These are phyloP conservation scores for Colletotrichum lupini DNA, from an alignment of 2,329 filamentous ascomycete species.

Conservation along the genomic window DNA sequence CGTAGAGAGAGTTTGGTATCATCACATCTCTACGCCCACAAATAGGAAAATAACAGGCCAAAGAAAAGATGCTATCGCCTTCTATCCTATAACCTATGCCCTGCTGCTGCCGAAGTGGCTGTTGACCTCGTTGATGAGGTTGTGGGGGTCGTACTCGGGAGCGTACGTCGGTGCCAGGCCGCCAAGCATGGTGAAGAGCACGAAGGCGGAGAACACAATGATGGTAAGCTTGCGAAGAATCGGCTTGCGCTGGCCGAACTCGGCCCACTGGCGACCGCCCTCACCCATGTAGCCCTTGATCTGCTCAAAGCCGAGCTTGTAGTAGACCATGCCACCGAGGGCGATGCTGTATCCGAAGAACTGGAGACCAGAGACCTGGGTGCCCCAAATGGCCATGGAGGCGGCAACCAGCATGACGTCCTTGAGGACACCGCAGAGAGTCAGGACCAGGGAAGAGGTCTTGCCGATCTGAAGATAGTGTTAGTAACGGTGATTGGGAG, in stretches of 20 bases:
- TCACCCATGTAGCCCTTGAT: slow-evolving; percentile 83
- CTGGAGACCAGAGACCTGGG: slow-evolving; percentile 79
- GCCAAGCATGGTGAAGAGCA: slow-evolving; percentile 77
- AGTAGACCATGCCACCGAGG: slow-evolving; percentile 82
- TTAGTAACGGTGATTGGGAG: slow-evolving; percentile 40
- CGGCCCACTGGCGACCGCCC: slow-evolving; percentile 82
- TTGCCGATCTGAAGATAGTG: slow-evolving; percentile 78
- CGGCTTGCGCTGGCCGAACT: slow-evolving; percentile 83
- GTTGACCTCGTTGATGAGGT: slow-evolving; percentile 60
- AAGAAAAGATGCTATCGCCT: neutral
- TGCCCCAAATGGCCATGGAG: slow-evolving; percentile 85
- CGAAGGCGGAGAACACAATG: slow-evolving; percentile 70
- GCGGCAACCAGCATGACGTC: slow-evolving; percentile 85
- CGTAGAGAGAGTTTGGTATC: slow-evolving; percentile 20
- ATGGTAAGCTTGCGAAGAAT: slow-evolving; percentile 82
- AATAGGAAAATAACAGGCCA: slow-evolving; percentile 8
- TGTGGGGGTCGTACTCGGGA: slow-evolving; percentile 63
- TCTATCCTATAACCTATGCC: slow-evolving; percentile 19
- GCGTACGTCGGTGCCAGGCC: slow-evolving; percentile 72
- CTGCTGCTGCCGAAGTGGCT: slow-evolving; percentile 58
- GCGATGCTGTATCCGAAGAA: slow-evolving; percentile 88
- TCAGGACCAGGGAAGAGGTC: slow-evolving; percentile 87
- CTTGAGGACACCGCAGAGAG: slow-evolving; percentile 88
- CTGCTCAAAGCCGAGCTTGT: slow-evolving; percentile 86
- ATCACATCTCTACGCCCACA: slow-evolving; percentile 30